phyloP scores from a whole-genome alignment of 495 filamentous ascomycete genomes.

The Aspergillus wentii region DNA sequence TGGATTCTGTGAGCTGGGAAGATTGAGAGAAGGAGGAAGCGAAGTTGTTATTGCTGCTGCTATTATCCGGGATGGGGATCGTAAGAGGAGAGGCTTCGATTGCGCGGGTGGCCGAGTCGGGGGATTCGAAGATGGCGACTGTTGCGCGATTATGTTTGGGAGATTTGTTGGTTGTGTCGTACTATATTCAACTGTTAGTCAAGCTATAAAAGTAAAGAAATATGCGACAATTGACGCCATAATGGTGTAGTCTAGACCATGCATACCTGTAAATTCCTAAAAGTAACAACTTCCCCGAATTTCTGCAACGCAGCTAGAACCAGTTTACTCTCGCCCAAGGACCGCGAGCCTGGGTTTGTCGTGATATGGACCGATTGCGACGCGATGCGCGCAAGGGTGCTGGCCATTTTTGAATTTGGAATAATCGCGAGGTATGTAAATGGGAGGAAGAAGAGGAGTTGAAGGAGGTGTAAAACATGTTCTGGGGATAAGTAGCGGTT shows the following conservation, averaged over 20 bases:
- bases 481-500: too few relatives aligned
- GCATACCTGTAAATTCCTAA: constrained; percentile 63
- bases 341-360: constrained; percentile 57
- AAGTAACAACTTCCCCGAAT: constrained; percentile 73
- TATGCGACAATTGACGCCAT: too few relatives aligned
- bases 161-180: constrained; percentile 14
- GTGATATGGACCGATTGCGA: constrained; percentile 54
- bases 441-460: too few relatives aligned
- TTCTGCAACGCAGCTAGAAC: constrained; percentile 67
- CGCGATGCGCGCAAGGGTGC: constrained; percentile 8
- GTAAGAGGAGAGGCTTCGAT: constrained; percentile 28
- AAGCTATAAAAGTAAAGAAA: too few relatives aligned
- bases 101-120: constrained; percentile 27
- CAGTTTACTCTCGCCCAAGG: constrained; percentile 65
- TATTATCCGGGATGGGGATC: constrained; percentile 8
- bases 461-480: too few relatives aligned
- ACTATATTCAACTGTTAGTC: too few relatives aligned
- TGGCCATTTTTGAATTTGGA: constrained; percentile 7
- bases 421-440: background rate
- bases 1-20: background rate
- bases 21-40: background rate
- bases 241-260: too few relatives aligned
- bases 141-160: constrained; percentile 6
- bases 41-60: background rate
- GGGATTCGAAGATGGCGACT: constrained; percentile 33